Percentiles rank a stretch among this genome's conserved stretches.
Conservation (phyloP, 306 rosid genomes). For the Cucumis melo region DNA sequence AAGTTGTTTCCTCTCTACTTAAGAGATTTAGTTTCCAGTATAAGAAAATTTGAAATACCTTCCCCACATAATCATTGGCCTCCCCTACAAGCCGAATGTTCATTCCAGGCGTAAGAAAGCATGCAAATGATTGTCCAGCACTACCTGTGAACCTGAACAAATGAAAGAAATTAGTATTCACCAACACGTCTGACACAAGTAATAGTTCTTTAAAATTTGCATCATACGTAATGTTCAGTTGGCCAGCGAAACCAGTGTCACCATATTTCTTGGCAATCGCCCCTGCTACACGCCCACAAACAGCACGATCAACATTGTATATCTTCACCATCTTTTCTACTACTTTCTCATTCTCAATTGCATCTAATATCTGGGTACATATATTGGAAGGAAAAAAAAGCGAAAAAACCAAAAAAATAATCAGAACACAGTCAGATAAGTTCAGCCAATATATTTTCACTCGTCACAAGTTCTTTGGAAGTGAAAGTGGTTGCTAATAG, state of each 20-base stretch:
- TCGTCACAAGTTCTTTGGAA: not conserved
- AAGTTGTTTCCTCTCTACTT: not conserved
- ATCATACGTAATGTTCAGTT: constrained; percentile 78
- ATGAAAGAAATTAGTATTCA: constrained; percentile 13
- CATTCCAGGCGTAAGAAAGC: constrained; percentile 99
- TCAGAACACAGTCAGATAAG: not conserved
- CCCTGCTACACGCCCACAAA: constrained; percentile 88
- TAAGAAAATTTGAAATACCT: constrained; percentile 37
- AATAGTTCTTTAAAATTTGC: constrained; percentile 4
- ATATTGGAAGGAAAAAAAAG: not conserved
- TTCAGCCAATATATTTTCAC: not conserved
- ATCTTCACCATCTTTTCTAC: constrained; percentile 53
- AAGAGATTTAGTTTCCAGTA: not conserved
- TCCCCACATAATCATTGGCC: constrained; percentile 96
- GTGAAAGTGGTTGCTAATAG: not conserved
- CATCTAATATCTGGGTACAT: constrained; percentile 63
- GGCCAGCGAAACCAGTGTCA: constrained; percentile 97
- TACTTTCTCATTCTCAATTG: constrained; percentile 70
- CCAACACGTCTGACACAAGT: not conserved
- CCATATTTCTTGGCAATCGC: constrained; percentile 89
- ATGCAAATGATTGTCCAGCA: constrained; percentile 95
- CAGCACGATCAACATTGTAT: constrained; percentile 84
- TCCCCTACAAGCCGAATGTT: constrained; percentile 87
- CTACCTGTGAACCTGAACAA: constrained; percentile 79
- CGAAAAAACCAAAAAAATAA: too few species aligned